phyloP scores from a whole-genome alignment of 129 eudicot species.

The Dittrichia graveolens region DNA sequence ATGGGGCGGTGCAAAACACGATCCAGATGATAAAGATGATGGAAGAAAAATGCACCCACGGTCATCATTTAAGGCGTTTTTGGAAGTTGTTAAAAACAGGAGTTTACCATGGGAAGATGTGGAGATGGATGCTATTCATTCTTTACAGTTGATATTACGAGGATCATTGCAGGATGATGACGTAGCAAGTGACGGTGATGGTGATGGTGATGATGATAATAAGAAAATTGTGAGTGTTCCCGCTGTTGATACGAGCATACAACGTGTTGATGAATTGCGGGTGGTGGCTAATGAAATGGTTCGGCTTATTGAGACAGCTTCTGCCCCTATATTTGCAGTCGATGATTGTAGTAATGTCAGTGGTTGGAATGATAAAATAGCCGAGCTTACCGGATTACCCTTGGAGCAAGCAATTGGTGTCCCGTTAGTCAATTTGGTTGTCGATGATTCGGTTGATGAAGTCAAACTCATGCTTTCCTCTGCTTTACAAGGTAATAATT shows the following conservation, averaged over 20 bases:
- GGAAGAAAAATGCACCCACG: constrained; percentile 84
- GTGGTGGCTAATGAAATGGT: constrained; percentile 82
- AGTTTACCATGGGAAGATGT: constrained; percentile 93
- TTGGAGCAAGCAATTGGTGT: constrained; percentile 62
- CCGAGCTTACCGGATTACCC: constrained; percentile 68
- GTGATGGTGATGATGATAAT: constrained; percentile 38
- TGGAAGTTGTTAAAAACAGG: constrained; percentile 76
- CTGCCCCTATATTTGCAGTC: constrained; percentile 77
- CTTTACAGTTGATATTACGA: constrained; percentile 73
- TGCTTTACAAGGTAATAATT: constrained; percentile 64
- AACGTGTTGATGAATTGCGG: constrained; percentile 62
- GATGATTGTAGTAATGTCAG: constrained; percentile 68
- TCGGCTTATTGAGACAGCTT: constrained; percentile 85
- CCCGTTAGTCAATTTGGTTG: constrained; percentile 55
- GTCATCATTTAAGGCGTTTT: constrained; percentile 77
- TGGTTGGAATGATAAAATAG: constrained; percentile 80
- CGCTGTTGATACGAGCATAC: constrained; percentile 44
- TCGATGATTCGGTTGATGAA: constrained; percentile 48
- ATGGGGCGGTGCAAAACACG: constrained; percentile 95
- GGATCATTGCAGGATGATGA: constrained; percentile 63
- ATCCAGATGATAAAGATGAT: constrained; percentile 74
- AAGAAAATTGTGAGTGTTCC: constrained; percentile 75
- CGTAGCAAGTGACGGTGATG: not conserved
- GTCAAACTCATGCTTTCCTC: constrained; percentile 56
- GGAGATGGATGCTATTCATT: constrained; percentile 92